Base-by-base conservation (phyloP, 768 basidiomycete genomes). In the Lactarius deliciosus region DNA sequence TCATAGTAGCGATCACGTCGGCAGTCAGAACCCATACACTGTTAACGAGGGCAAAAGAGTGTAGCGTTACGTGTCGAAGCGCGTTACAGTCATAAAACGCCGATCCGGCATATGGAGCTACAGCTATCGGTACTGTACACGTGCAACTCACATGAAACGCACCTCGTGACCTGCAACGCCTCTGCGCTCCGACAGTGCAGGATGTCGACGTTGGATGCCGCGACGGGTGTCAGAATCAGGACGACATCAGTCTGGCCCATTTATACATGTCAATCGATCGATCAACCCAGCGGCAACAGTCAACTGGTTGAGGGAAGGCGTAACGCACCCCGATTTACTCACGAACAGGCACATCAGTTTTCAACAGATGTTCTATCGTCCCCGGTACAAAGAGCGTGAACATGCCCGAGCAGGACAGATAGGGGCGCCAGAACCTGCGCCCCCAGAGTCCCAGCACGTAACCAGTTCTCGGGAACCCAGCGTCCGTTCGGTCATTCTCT, bases 401-500 rank as follows among this genome's bases (percentile, higher is more conserved):
- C 3, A 88, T 68, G 1, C 88, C 87, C 0, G 79, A 76, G 59
- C 0, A 84, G 72, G 2, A 86, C 73, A 1, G 87, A 83, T 0
- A 86, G 30, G 0, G 89, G 90, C 4, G 82, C 77, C 34, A 89
- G 75, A 20, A 83, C 38, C 0, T 80, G 75, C 4, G 79, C 80
- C 10, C 84, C 83, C 7, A 79, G 69, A 40, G 85, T 72, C 2
- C 82, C 77, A 2, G 80, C 86, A 1, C 85, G 80, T 30, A 90
- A 79, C 6, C 89, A 83, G 69, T 89, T 90, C 73, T 91, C 88
- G 0, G 88, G 88, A 53, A 84, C 81, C 86, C 86, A 89, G 2
- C 77, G 70, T 0, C 87, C 87, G 0, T 79, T 80, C 28, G 87
- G 82, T 6, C 76, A 73, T 56, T 78, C 75, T 18, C 81, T 76